Evolutionary conservation across 1,139 yeast genomes (phyloP), one percentile per base, ranked within the genome.

Genomic region (Kurtzmaniella quercitrusa): DNA sequence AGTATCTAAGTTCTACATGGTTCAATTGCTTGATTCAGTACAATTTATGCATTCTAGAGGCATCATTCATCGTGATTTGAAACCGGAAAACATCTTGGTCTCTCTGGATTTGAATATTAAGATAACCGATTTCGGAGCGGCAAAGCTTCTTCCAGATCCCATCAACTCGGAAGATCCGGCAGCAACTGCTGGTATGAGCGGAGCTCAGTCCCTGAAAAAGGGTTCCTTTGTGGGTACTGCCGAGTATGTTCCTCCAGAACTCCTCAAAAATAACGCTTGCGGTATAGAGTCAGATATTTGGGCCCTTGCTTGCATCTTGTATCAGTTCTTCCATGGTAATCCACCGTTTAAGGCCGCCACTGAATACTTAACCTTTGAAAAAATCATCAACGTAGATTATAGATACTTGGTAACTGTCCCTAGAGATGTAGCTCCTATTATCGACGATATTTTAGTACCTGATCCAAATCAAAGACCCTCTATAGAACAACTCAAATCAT

Each of bases 101-200:
- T 95, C 91, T 54, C 75, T 76, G 48, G 82, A 86, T 46, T 82
- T 86, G 81, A 82, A 87, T 51, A 73, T 93, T 47, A 90, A 90
- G 62, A 79, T 94, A 44, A 93, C 98, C n/a, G 99, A 94, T 65
- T 94, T 94, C 64, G 99, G 99, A 21, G 94, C 98, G 1, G 98
- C 98, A 1, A 91, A 90, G 60, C 66, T 94, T 29, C 65, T 93
- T 42, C 71, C 25, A 10, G 23, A 36, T 19, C 36, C 36, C 3
- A 47, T 50, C 9, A 47, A 52, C 31, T 72, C 62, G 34, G 75
- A 68, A 11, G 34, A 29, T n/a, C 12, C 8, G 7, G 14, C 14
- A 10, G 15, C 25, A 41, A 14, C 21, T 14, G 15, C 6, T 37
- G 4, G 6, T 16, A 12, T 3, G 43, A 40, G 19, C 37, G n/a